Conservation (phyloP, 345 rosid species). For the Corchorus olitorius region DNA sequence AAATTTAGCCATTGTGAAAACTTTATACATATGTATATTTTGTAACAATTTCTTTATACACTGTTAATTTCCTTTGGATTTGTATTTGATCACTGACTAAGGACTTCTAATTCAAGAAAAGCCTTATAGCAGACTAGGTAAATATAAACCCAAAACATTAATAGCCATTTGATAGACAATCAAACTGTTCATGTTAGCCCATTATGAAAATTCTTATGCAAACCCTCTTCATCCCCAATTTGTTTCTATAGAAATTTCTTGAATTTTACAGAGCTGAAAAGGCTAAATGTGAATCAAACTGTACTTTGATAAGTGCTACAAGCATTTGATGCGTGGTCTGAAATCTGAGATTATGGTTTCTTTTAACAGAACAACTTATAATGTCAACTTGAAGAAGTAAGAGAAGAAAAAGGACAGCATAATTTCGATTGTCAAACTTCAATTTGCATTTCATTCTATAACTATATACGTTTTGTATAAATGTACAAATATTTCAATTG, state of each 20-base stretch:
- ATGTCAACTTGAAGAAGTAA: too few relatives aligned
- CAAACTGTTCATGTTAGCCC: too few relatives aligned
- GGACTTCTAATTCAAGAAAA: neutral
- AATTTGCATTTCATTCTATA: slow-evolving; percentile 15
- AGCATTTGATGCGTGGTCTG: too few relatives aligned
- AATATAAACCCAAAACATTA: neutral
- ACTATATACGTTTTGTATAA: neutral
- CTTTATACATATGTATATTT: too few relatives aligned
- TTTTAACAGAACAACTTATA: neutral
- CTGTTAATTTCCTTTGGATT: neutral
- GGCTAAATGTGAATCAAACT: too few relatives aligned
- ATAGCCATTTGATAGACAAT: too few relatives aligned
- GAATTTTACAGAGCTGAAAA: too few relatives aligned
- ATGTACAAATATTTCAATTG: neutral
- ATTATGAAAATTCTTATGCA: too few relatives aligned
- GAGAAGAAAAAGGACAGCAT: neutral
- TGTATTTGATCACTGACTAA: neutral
- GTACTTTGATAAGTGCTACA: too few relatives aligned
- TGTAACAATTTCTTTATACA: neutral
- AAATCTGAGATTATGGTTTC: too few relatives aligned
- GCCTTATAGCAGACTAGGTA: neutral
- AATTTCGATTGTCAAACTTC: neutral
- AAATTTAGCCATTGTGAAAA: neutral
- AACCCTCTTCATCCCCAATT: too few relatives aligned
- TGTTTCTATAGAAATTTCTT: too few relatives aligned